Conservation (phyloP, 345 rosid species). For the Firmiana major region DNA sequence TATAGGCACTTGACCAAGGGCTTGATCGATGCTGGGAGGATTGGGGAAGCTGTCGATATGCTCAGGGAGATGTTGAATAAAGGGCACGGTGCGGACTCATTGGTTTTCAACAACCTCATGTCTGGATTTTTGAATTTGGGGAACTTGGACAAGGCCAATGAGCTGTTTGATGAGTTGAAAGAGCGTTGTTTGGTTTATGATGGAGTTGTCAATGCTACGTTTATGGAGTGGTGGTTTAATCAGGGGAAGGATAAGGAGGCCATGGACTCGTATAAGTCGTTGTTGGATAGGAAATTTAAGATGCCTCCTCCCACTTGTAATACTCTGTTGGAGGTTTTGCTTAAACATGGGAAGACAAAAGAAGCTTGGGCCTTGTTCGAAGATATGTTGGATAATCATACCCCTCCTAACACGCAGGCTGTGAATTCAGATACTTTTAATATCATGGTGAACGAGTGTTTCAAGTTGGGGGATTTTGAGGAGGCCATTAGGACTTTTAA, state of each 20-base stretch:
- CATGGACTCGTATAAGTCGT: conserved; percentile 73
- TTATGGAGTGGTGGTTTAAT: conserved; percentile 95
- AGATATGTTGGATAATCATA: conserved; percentile 85
- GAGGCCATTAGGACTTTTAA: conserved; percentile 66
- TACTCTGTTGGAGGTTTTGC: conserved; percentile 72
- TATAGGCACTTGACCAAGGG: conserved; percentile 96
- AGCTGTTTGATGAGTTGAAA: conserved; percentile 81
- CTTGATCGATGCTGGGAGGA: conserved; percentile 68
- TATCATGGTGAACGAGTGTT: conserved; percentile 89
- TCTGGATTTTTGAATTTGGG: conserved; percentile 71
- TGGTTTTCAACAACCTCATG: conserved; percentile 78
- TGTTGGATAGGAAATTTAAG: conserved; percentile 70
- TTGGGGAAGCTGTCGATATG: conserved; percentile 71
- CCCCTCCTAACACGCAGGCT: conserved; percentile 70
- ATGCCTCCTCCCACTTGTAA: conserved; percentile 85
- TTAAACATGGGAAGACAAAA: conserved; percentile 58
- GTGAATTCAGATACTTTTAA: conserved; percentile 85
- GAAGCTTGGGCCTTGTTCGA: conserved; percentile 74
- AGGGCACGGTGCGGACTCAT: conserved; percentile 94
- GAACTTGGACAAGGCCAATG: conserved; percentile 77
- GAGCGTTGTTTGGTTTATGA: conserved; percentile 82
- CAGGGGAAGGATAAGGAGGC: conserved; percentile 83
- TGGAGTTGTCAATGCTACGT: conserved; percentile 79
- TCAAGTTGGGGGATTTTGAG: conserved; percentile 57
- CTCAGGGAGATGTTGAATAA: conserved; percentile 82